A percentile compares a stretch with the other conserved stretches of the same genome.
These are phyloP conservation scores for Micractinium sp. DNA, from an alignment of 139 green algal species.

Conservation along the genomic window DNA sequence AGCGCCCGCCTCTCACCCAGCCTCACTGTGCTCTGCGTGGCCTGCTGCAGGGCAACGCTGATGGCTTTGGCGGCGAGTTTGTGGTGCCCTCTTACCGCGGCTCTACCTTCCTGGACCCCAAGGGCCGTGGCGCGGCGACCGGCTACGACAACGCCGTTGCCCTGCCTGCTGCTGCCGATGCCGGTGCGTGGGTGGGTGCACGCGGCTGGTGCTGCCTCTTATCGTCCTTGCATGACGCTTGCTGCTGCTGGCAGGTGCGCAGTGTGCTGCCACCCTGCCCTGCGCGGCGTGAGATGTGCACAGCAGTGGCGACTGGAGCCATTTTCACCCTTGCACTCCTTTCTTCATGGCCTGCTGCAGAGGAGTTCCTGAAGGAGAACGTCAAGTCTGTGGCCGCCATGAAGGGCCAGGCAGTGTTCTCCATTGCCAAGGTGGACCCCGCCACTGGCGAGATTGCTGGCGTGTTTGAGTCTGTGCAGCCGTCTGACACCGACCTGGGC, in stretches of 20 bases:
- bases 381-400: conserved; percentile 84
- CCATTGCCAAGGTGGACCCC: conserved; percentile 91
- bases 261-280: background rate
- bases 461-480: conserved; percentile 98
- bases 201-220: background rate
- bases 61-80: conserved; percentile 97
- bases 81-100: conserved; percentile 98
- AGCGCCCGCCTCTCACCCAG: background rate
- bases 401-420: conserved; percentile 94
- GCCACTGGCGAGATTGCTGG: conserved; percentile 95
- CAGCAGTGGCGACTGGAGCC: background rate
- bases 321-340: background rate
- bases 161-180: conserved; percentile 78
- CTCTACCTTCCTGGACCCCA: conserved; percentile 99
- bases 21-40: background rate
- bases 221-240: no score
- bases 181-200: background rate
- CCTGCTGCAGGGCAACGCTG: conserved; percentile 43
- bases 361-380: conserved; percentile 97
- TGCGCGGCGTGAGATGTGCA: background rate
- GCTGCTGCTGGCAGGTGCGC: background rate
- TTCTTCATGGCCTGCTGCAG: conserved; percentile 32
- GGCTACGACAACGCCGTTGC: conserved; percentile 98
- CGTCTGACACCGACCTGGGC: conserved; percentile 98
- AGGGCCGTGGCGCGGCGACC: conserved; percentile 95